Evolutionary conservation across 2,329 filamentous ascomycete genomes (phyloP).

Genomic region (Ascochyta fabae): DNA sequence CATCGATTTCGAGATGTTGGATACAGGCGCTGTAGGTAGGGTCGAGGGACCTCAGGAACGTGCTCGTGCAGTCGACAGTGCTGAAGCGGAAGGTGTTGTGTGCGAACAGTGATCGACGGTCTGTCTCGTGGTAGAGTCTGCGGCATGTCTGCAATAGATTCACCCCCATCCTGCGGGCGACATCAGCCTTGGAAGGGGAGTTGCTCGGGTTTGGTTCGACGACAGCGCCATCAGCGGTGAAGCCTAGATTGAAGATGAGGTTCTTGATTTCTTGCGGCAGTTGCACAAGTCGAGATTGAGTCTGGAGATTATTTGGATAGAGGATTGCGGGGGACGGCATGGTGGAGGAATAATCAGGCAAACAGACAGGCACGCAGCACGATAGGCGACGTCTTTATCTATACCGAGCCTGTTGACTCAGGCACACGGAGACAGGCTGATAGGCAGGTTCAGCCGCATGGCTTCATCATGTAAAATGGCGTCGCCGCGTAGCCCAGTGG

Average conservation of each 20-base stretch:
- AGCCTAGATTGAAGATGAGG: conserved; percentile 39
- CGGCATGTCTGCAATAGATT: conserved; percentile 48
- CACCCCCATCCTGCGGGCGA: conserved; percentile 23
- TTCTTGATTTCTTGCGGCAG: conserved; percentile 47
- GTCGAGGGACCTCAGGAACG: conserved; percentile 39
- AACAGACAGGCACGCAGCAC: neutral
- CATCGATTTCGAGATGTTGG: conserved; percentile 47
- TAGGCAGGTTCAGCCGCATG: conserved; percentile 4
- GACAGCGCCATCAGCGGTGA: conserved; percentile 35
- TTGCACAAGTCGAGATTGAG: conserved; percentile 40
- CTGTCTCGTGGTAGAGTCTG: conserved; percentile 42
- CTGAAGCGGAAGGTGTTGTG: conserved; percentile 50
- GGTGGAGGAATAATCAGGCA: neutral
- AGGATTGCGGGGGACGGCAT: conserved; percentile 20
- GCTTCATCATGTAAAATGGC: conserved; percentile 10
- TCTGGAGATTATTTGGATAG: conserved; percentile 32
- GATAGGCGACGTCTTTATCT: conserved; percentile 2
- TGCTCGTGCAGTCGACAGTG: conserved; percentile 33
- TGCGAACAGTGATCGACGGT: conserved; percentile 39
- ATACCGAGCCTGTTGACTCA: conserved; percentile 9
- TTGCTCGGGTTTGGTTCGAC: conserved; percentile 27
- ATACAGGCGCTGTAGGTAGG: conserved; percentile 29
- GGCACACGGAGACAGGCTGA: conserved; percentile 7
- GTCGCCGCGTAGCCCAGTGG: conserved; percentile 12
- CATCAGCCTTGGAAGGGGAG: neutral